Evolutionary conservation across 2,329 filamentous ascomycete species (phyloP).

Genomic region (Colletotrichum sp.): DNA sequence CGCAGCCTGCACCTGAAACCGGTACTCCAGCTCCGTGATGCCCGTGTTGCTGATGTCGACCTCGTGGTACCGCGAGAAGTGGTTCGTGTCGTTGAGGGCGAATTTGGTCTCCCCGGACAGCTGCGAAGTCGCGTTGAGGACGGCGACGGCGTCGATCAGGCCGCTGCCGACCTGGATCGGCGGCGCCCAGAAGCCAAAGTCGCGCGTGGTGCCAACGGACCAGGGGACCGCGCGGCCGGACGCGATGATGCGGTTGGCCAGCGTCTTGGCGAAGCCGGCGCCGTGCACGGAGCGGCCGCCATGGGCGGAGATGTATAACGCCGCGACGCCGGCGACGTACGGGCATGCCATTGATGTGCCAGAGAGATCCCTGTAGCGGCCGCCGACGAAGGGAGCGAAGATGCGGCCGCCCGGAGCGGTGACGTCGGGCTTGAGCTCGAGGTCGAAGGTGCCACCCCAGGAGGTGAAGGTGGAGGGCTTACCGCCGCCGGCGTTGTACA

Average conservation of each 20-base stretch:
- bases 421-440: constrained; percentile 56
- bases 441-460: constrained; percentile 50
- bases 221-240: constrained; percentile 18
- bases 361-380: constrained; percentile 49
- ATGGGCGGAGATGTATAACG: constrained; percentile 46
- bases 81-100: constrained; percentile 45
- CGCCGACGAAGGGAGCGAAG: constrained; percentile 51
- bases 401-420: constrained; percentile 55
- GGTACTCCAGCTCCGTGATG: constrained; percentile 36
- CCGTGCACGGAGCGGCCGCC: constrained; percentile 43
- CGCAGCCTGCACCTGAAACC: constrained; percentile 30
- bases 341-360: constrained; percentile 64
- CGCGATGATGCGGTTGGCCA: constrained; percentile 19
- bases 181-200: constrained; percentile 31
- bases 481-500: constrained; percentile 33
- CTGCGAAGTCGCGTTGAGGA: constrained; percentile 21
- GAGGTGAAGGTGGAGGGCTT: constrained; percentile 44
- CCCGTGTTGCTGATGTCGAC: constrained; percentile 41
- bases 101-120: constrained; percentile 43
- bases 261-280: constrained; percentile 17
- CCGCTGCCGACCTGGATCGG: constrained; percentile 44
- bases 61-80: constrained; percentile 32
- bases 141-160: constrained; percentile 36
- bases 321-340: constrained; percentile 56
- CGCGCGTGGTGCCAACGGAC: constrained; percentile 10